These are phyloP conservation scores for Diatrype stigma DNA, from an alignment of 2,329 filamentous ascomycete genomes.

Conservation along the genomic window DNA sequence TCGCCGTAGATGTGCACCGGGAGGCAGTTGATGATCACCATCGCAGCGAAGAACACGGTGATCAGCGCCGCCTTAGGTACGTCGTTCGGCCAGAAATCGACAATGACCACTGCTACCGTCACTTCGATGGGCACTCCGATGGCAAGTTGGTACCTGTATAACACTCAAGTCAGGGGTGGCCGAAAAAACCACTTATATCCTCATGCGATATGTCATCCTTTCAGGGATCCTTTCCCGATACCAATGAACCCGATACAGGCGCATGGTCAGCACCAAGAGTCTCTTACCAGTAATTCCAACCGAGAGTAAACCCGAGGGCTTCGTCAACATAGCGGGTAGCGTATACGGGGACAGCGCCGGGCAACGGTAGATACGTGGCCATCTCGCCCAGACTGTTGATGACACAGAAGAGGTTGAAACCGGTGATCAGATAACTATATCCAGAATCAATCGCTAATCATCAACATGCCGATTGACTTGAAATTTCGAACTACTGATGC, in stretches of 20 bases:
- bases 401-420: slow-evolving; percentile 45
- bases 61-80: slow-evolving; percentile 26
- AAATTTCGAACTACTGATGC: too few species aligned
- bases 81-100: slow-evolving; percentile 39
- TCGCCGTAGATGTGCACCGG: slow-evolving; percentile 47
- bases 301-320: slow-evolving; percentile 43
- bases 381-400: slow-evolving; percentile 52
- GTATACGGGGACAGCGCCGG: slow-evolving; percentile 49
- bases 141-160: slow-evolving; percentile 36
- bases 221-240: not conserved
- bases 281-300: slow-evolving; percentile 45
- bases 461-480: too few species aligned
- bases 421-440: slow-evolving; percentile 41
- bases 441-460: too few species aligned
- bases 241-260: not conserved
- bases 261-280: too few species aligned
- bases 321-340: slow-evolving; percentile 45
- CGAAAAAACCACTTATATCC: too few species aligned
- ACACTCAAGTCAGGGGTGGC: not conserved
- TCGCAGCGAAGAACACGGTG: slow-evolving; percentile 33
- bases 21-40: slow-evolving; percentile 35
- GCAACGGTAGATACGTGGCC: slow-evolving; percentile 57
- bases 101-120: slow-evolving; percentile 41
- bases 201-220: not conserved
- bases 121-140: slow-evolving; percentile 46